Base-by-base conservation (phyloP, 2,329 filamentous ascomycete species). In the Fusarium sp. region DNA sequence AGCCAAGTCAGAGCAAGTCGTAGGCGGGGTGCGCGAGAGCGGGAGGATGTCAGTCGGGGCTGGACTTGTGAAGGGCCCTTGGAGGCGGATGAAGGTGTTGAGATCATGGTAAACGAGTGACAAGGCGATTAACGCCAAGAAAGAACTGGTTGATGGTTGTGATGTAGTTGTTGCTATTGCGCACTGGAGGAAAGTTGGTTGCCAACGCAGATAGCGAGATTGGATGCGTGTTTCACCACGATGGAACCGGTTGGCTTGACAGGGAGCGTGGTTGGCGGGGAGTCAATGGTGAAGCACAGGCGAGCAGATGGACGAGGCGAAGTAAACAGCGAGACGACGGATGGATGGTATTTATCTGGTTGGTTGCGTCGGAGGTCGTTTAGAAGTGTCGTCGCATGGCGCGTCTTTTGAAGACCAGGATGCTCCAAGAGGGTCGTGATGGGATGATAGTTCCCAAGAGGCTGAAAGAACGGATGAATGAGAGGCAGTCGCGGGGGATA, bases 191-290 rank as follows among this genome's bases (percentile, higher is more conserved):
- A 57, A 22, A n/a, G 65, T 47, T 65, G 62, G 61, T 67, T 63
- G 66, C 45, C 66, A 59, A 56, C 68, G 73, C 43, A 66, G 65
- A 47, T 35, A 65, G 64, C 73, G 67, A 72, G 54, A 76, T 75
- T 73, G 68, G 60, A 63, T 74, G 43, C 35, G 73, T 76, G 76
- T 79, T 78, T 79, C 77, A 79, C 75, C 68, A 69, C 70, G 65
- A 76, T 73, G 73, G 70, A 59, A 71, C 72, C 64, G n/a, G 54
- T 61, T 47, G 35, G 62, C 65, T 66, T 58, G 52, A 65, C 35
- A 35, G 56, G 61, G 61, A 67, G 68, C 47, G 64, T 70, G 66
- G 67, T 65, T 69, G 66, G 65, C 62, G 65, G 57, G 45, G 63
- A 43, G 40, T 63, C 27, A 43, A 68, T 62, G 56, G 56, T 47